These are phyloP conservation scores for Cyberlindnera mississippiensis DNA, from an alignment of 805 yeast genomes.

Conservation along the genomic window DNA sequence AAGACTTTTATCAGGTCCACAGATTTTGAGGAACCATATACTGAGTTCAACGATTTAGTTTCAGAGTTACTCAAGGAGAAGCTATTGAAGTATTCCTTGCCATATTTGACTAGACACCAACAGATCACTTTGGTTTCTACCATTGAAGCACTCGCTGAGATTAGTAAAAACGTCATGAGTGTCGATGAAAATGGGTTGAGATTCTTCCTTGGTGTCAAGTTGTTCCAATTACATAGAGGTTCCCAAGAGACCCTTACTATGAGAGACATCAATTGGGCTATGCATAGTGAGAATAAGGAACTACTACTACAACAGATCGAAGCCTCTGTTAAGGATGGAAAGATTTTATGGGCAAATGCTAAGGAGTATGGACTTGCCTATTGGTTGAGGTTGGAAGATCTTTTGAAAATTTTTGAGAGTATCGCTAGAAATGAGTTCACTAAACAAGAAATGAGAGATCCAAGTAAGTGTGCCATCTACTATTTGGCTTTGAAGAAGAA, in stretches of 20 bases:
- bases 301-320: conserved; percentile 50
- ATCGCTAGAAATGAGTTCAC: conserved; percentile 73
- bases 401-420: conserved; percentile 54
- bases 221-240: conserved; percentile 53
- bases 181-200: conserved; percentile 57
- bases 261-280: conserved; percentile 86
- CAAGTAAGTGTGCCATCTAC: conserved; percentile 66
- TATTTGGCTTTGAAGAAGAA: conserved; percentile 78
- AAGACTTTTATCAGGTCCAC: not conserved
- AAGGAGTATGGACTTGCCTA: conserved; percentile 60
- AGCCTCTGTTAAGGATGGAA: conserved; percentile 34
- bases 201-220: conserved; percentile 65
- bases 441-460: conserved; percentile 55
- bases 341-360: conserved; percentile 58
- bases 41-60: conserved; percentile 38
- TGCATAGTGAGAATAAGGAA: conserved; percentile 77
- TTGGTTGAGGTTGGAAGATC: conserved; percentile 55
- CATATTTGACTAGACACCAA: conserved; percentile 85
- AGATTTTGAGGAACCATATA: conserved; percentile 35
- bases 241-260: conserved; percentile 54
- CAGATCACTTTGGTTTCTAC: conserved; percentile 77
- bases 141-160: conserved; percentile 56
- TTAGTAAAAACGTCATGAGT: conserved; percentile 37
- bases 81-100: conserved; percentile 62
- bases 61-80: conserved; percentile 51